These are phyloP conservation scores for Pythium insidiosum DNA, from an alignment of 352 stramenopile genomes.

Conservation along the genomic window DNA sequence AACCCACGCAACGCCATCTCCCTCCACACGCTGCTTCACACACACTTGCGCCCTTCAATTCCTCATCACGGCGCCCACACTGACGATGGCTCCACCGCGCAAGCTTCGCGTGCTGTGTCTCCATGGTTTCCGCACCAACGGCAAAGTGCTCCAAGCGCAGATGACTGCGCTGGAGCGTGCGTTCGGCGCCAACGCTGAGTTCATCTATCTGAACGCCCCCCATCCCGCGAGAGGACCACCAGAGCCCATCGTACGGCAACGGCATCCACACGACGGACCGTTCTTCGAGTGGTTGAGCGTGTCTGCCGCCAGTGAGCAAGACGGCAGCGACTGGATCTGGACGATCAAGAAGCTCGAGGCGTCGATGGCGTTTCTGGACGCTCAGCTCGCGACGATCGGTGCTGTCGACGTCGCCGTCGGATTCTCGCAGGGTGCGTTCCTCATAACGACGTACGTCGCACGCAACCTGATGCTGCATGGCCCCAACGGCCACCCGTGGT, in stretches of 20 bases:
- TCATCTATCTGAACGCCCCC: slow-evolving; percentile 18
- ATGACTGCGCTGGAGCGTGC: slow-evolving; percentile 15
- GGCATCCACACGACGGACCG: slow-evolving; percentile 17
- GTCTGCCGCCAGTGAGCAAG: slow-evolving; percentile 10
- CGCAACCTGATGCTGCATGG: slow-evolving; percentile 23
- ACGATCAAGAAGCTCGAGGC: slow-evolving; percentile 24
- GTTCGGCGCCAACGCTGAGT: slow-evolving; percentile 17
- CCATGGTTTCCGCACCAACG: slow-evolving; percentile 24
- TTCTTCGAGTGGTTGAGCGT: slow-evolving; percentile 45
- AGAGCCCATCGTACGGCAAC: slow-evolving; percentile 10
- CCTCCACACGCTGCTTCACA: background rate
- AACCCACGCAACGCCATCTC: too few species aligned
- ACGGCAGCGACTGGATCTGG: slow-evolving; percentile 18
- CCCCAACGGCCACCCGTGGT: slow-evolving; percentile 18
- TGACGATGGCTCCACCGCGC: background rate
- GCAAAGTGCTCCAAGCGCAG: slow-evolving; percentile 19
- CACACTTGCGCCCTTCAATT: background rate
- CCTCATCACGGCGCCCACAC: background rate
- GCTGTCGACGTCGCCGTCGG: slow-evolving; percentile 44
- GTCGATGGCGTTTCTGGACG: slow-evolving; percentile 30
- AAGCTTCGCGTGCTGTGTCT: slow-evolving; percentile 21
- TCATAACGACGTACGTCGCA: slow-evolving; percentile 32
- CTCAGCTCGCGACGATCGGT: slow-evolving; percentile 22
- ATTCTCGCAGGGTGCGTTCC: slow-evolving; percentile 48
- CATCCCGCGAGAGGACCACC: slow-evolving; percentile 15